Base-by-base conservation (phyloP, 148 eudicot species). In the Silene latifolia region DNA sequence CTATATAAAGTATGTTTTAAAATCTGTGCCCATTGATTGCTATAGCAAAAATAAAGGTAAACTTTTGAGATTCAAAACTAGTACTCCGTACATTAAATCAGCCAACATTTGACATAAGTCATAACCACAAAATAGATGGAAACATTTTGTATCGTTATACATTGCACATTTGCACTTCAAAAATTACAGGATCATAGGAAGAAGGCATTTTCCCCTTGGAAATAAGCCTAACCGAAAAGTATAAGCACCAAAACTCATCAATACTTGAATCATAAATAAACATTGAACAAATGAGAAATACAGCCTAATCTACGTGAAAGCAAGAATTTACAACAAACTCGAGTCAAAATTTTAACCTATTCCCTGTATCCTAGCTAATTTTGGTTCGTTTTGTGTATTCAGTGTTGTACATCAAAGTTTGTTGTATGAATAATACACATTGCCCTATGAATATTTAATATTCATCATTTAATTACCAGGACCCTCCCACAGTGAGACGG, bases 321-420 rank as follows among this genome's bases (percentile, higher is more conserved):
- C 61, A 46, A 68, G 75, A 77, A 74, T 71, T 47, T 81, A 83
- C 87, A 83, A 78, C 89, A 82, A 80, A 72, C 65, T 25, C 66
- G n/a, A 77, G 70, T 73, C 72, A 71, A 80, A 82, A 80, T 61
- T 62, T 67, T 63, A 74, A 35, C 73, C 29, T 51, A 51, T 54
- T 47, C n/a, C n/a, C 60, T 53, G 60, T 70, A 42, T 68, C 77
- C 69, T 71, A 74, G 8, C 71, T 64, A 59, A 64, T 47, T 64
- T 56, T 56, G 44, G 57, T 57, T 84, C 74, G 59, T 72, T 27
- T 59, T 60, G 39, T 74, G 73, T 74, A 44, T 59, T 51, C 53
- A 60, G 21, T 44, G 74, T 24, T 21, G 64, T 72, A 32, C 74
- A 77, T 61, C 44, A 66, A 48, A 24, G 62, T 63, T 39, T 23